Evolutionary conservation across 768 basidiomycete genomes (phyloP).

Genomic region (Amanita subjunquillea): DNA sequence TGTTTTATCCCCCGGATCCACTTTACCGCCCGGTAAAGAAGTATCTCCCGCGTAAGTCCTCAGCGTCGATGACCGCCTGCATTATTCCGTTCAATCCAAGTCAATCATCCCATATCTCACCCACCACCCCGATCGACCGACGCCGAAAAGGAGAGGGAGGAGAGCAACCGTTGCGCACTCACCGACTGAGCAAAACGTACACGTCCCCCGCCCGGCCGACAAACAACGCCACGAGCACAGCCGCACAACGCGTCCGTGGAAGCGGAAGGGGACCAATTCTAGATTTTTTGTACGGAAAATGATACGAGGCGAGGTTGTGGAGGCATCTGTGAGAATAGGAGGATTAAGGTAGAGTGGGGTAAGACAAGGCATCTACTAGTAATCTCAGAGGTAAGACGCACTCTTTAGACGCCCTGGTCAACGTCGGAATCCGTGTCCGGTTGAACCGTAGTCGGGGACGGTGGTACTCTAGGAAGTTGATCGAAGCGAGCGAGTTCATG

Average conservation of each 20-base stretch:
- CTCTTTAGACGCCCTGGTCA: constrained; percentile 43
- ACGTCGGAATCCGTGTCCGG: constrained; percentile 32
- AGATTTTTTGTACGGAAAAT: constrained; percentile 20
- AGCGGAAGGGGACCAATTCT: constrained; percentile 20
- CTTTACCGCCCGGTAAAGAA: constrained; percentile 77
- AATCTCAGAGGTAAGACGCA: constrained; percentile 10
- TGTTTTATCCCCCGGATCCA: constrained; percentile 55
- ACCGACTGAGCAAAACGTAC: constrained; percentile 80
- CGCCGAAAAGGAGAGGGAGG: neutral
- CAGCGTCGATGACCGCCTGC: constrained; percentile 64
- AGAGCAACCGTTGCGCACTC: constrained; percentile 13
- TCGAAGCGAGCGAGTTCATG: no score
- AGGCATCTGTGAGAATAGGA: constrained; percentile 34
- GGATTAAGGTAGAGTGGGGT: neutral
- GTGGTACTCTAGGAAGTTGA: constrained; percentile 39
- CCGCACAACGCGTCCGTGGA: constrained; percentile 50
- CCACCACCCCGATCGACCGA: no score
- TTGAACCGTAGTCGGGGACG: constrained; percentile 29
- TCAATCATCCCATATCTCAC: neutral
- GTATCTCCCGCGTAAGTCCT: constrained; percentile 82
- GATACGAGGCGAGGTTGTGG: constrained; percentile 41
- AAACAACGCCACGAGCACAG: constrained; percentile 78
- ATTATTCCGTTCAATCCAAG: neutral
- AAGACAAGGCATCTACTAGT: neutral
- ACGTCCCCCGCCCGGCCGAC: constrained; percentile 77